Conservation (phyloP, 148 eudicot genomes). For the Heliamphora exappendiculata region DNA sequence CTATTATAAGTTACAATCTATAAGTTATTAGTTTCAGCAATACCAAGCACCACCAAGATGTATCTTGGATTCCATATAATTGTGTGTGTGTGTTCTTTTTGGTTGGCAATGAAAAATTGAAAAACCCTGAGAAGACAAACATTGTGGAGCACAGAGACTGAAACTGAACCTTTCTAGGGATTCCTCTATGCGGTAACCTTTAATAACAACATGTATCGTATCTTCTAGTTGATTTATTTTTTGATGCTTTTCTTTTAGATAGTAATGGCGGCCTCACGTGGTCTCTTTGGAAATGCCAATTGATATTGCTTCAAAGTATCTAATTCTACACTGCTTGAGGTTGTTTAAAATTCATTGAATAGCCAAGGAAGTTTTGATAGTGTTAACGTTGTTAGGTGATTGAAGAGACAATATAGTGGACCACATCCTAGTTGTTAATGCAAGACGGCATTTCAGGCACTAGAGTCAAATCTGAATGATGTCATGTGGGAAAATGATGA, state of each 20-base stretch:
- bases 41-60: too few species aligned
- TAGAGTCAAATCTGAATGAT: neutral
- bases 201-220: neutral
- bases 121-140: neutral
- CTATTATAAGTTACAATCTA: too few species aligned
- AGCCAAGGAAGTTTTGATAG: neutral
- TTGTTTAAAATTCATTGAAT: neutral
- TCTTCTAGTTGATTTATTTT: neutral
- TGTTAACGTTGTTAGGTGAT: neutral
- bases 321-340: neutral
- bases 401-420: neutral
- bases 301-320: neutral
- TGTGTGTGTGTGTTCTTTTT: neutral
- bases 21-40: too few species aligned
- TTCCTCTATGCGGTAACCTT: neutral
- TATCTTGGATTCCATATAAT: neutral
- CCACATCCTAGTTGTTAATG: neutral
- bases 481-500: neutral
- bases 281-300: neutral
- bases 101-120: neutral
- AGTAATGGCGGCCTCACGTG: neutral
- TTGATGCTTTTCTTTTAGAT: too few species aligned
- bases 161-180: neutral
- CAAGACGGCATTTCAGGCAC: neutral
- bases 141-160: neutral